These are phyloP conservation scores for Puccinia polysora DNA, from an alignment of 1,284 basidiomycete species.

Conservation along the genomic window DNA sequence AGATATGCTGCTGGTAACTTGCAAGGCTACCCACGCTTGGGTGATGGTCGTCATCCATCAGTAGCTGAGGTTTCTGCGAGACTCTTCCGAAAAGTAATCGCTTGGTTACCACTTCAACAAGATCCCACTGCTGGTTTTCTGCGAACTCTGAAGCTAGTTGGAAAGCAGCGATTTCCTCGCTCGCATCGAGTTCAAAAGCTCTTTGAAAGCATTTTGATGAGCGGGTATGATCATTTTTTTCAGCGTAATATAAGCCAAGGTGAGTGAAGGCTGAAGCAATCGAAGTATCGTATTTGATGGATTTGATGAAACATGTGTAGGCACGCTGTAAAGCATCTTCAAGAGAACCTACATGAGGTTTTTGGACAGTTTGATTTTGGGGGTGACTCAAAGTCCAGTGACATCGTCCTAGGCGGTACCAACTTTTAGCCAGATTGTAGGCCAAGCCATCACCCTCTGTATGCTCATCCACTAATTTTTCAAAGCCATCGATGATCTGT, in stretches of 20 bases:
- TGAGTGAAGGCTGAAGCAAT: slow-evolving; percentile 91
- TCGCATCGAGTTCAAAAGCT: slow-evolving; percentile 90
- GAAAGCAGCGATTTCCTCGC: slow-evolving; percentile 77
- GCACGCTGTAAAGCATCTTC: slow-evolving; percentile 58
- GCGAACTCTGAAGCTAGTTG: slow-evolving; percentile 83
- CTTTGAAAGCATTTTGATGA: slow-evolving; percentile 97
- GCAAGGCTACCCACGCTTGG: slow-evolving; percentile 9
- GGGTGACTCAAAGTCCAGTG: slow-evolving; percentile 23
- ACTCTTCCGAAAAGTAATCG: slow-evolving; percentile 74
- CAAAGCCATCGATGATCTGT: slow-evolving; percentile 58
- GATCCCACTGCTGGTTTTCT: slow-evolving; percentile 87
- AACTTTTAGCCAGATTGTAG: slow-evolving; percentile 48
- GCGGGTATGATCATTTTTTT: slow-evolving; percentile 73
- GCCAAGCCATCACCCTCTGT: slow-evolving; percentile 42
- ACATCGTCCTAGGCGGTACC: slow-evolving; percentile 38
- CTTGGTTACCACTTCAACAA: slow-evolving; percentile 85
- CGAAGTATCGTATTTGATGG: slow-evolving; percentile 69
- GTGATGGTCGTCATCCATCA: slow-evolving; percentile 47
- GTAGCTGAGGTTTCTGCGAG: background rate
- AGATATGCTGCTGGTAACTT: slow-evolving; percentile 62
- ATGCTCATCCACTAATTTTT: slow-evolving; percentile 48
- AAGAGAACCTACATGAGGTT: background rate
- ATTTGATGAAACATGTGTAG: slow-evolving; percentile 73
- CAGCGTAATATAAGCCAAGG: slow-evolving; percentile 80
- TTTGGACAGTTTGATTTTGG: slow-evolving; percentile 11